Evolutionary conservation across 2,329 filamentous ascomycete genomes (phyloP).

Genomic region (Balansia obtecta): DNA sequence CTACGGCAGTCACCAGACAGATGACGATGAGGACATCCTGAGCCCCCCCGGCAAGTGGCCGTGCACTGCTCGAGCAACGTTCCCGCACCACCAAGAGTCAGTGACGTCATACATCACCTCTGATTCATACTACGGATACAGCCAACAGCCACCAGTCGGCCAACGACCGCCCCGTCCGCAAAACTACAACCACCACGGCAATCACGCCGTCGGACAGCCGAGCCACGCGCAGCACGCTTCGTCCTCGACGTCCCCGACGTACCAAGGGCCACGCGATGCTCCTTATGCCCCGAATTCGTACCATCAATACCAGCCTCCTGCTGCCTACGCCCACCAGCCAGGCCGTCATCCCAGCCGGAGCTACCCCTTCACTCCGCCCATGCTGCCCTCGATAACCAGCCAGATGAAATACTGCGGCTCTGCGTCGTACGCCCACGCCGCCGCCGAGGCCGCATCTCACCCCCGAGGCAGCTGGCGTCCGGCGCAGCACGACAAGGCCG

Average conservation of each 20-base stretch:
- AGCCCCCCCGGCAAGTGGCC: conserved; percentile 14
- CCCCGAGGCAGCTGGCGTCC: conserved; percentile 5
- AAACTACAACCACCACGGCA: conserved; percentile 8
- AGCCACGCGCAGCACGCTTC: background rate
- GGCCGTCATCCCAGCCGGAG: background rate
- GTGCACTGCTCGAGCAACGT: conserved; percentile 7
- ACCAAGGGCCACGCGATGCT: background rate
- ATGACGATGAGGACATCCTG: conserved; percentile 8
- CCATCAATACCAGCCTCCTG: background rate
- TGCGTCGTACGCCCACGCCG: background rate
- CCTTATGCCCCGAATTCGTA: background rate
- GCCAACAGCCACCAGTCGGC: background rate
- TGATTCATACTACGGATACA: conserved; percentile 5
- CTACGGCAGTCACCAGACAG: conserved; percentile 2
- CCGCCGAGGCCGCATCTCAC: background rate
- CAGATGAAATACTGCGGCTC: conserved; percentile 8
- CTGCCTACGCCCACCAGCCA: background rate
- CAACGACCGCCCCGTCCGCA: conserved; percentile 9
- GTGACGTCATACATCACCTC: conserved; percentile 4
- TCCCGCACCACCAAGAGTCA: conserved; percentile 3
- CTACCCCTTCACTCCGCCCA: conserved; percentile 5
- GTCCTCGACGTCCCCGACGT: too few relatives aligned
- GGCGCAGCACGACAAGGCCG: conserved; percentile 14
- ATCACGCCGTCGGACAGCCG: background rate
- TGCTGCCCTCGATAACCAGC: conserved; percentile 14